phyloP scores from a whole-genome alignment of 805 yeast genomes.

The Metschnikowia matae region DNA sequence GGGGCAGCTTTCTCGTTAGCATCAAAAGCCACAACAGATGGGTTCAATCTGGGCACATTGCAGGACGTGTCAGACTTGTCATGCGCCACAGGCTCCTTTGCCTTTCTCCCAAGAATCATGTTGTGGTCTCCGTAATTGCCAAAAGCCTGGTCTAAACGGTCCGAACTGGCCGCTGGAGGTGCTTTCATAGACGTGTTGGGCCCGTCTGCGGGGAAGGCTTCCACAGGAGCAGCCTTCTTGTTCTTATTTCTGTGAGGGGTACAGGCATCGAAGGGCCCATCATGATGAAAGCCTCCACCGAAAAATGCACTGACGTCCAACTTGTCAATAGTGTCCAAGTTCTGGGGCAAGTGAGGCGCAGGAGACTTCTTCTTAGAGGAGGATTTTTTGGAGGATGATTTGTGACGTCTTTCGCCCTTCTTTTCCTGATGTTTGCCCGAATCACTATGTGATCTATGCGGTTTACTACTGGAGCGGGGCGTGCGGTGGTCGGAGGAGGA shows the following conservation, averaged over 20 bases:
- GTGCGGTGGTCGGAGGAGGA: constrained; percentile 11
- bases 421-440: constrained; percentile 14
- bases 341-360: constrained; percentile 53
- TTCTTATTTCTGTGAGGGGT: constrained; percentile 91
- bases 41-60: constrained; percentile 45
- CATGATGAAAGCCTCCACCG: constrained; percentile 95
- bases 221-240: constrained; percentile 76
- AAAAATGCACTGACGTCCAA: constrained; percentile 93
- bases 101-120: constrained; percentile 32
- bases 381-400: constrained; percentile 20
- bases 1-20: constrained; percentile 62
- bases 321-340: constrained; percentile 90
- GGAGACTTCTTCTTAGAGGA: constrained; percentile 42
- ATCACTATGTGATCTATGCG: constrained; percentile 20
- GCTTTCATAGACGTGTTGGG: constrained; percentile 86
- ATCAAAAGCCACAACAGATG: constrained; percentile 63
- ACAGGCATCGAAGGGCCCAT: constrained; percentile 98
- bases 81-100: constrained; percentile 6
- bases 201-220: constrained; percentile 94
- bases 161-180: constrained; percentile 39
- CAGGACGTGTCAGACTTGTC: constrained; percentile 21
- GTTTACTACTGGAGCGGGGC: constrained; percentile 15
- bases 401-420: constrained; percentile 14
- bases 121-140: constrained; percentile 58
- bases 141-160: constrained; percentile 70